Evolutionary conservation across 768 basidiomycete species (phyloP), one percentile per base, ranked within the genome.

Genomic region (Collybiopsis confluens): DNA sequence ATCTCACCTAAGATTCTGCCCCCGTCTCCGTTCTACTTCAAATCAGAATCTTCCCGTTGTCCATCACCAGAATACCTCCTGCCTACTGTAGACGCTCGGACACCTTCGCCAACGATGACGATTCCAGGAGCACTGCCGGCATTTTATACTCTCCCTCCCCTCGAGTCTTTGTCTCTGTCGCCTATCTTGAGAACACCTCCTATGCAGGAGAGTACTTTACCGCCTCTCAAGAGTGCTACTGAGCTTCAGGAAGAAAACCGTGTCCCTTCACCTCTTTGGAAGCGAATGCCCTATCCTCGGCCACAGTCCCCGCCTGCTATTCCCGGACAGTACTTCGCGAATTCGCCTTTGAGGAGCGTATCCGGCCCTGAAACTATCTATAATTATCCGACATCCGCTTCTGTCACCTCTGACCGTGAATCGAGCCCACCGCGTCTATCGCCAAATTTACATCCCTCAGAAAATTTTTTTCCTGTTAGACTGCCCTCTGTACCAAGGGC

Each of bases 11-110:
- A 56, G 27, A 45, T 59, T 13, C 26, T 38, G 38, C 62, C 59
- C 37, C 56, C 59, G 5, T 63, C 65, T 27, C 62, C 61, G 1
- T 59, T 62, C 56, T 60, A 58, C 58, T 57, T 58, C 60, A 44
- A 54, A 46, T 59, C 59, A 7, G 57, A 52, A 26, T 52, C 50
- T 27, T 38, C 36, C 42, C 50, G 40, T 15, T 36, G 38, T 15
- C 50, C 9, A 30, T 36, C 50, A 11, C 50, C 50, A 20, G 38
- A 27, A 7, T 16, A 6, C n/a, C 16, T 20, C 11, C 18, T 26
- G 11, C 21, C 50, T 2, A 13, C 41, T 16, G 37, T 43, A 16
- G 10, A 8, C 21, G 26, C n/a, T 40, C 50, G 30, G 53, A 42
- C 16, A 15, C 59, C 55, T 4, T 54, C 56, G 30, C 56, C 60